phyloP scores from a whole-genome alignment of 1,284 basidiomycete species.

The Apiotrichum brassicae region DNA sequence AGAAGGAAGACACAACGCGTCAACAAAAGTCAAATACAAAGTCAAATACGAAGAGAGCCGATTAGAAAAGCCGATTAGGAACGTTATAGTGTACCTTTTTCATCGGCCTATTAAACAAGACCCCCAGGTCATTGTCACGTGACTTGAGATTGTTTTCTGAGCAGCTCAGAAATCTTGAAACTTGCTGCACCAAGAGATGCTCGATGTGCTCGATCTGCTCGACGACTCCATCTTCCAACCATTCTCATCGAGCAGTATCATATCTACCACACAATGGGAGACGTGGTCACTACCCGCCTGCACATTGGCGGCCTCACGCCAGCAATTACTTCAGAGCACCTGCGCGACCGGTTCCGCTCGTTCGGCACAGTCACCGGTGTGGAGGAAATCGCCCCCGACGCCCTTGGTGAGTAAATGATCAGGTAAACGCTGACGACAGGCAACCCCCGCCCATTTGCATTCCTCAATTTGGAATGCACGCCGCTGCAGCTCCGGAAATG shows the following conservation, averaged over 20 bases:
- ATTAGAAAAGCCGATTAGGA: too few species aligned
- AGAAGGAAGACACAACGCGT: too few species aligned
- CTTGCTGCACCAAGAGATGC: too few species aligned
- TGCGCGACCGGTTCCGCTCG: constrained; percentile 42
- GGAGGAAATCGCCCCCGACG: constrained; percentile 37
- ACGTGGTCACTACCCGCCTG: constrained; percentile 33
- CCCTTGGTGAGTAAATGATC: constrained; percentile 29
- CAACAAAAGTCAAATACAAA: too few species aligned
- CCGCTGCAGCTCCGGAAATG: constrained; percentile 41
- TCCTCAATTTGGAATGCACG: constrained; percentile 39
- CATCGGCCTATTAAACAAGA: too few species aligned
- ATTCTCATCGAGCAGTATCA: too few species aligned
- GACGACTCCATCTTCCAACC: neutral
- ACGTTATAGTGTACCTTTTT: too few species aligned
- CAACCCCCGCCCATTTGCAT: constrained; percentile 40
- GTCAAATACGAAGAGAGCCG: too few species aligned
- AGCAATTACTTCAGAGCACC: constrained; percentile 35
- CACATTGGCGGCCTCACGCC: constrained; percentile 45
- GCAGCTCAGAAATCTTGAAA: too few species aligned
- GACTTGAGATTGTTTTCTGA: too few species aligned
- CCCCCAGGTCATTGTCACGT: too few species aligned
- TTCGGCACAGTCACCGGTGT: constrained; percentile 39
- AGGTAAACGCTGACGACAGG: constrained; percentile 19
- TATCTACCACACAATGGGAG: constrained; percentile 7
- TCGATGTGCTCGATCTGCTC: too few species aligned